A percentile compares a stretch with the other conserved stretches of the same genome.
These are phyloP conservation scores for Suillus subalutaceus DNA, from an alignment of 768 basidiomycete genomes.

Conservation along the genomic window DNA sequence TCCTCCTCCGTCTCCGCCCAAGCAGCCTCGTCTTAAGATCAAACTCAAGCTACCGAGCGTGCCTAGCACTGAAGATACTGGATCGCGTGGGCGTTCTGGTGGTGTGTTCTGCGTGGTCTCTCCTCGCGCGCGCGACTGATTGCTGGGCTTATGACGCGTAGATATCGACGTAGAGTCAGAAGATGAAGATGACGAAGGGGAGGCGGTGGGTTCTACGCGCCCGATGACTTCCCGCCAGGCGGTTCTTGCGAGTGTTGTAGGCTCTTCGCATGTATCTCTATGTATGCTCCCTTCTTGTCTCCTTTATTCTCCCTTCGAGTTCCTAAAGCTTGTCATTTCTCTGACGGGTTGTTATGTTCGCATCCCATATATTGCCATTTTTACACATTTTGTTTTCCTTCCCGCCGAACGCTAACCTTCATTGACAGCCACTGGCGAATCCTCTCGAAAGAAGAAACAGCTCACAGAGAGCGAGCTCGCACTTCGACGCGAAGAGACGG, in stretches of 20 bases:
- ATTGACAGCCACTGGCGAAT: constrained; percentile 14
- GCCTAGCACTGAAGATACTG: constrained; percentile 36
- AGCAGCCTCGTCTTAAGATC: constrained; percentile 57
- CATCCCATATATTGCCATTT: background rate
- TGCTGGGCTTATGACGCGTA: constrained; percentile 15
- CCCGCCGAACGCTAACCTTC: background rate
- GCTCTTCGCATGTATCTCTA: constrained; percentile 69
- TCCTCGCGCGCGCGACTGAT: background rate
- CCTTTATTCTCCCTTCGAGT: background rate
- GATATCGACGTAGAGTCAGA: constrained; percentile 47
- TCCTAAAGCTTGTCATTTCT: background rate
- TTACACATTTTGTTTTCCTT: background rate
- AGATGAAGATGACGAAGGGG: constrained; percentile 45
- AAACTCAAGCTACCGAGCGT: constrained; percentile 56
- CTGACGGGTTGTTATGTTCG: background rate
- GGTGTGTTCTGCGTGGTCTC: constrained; percentile 16
- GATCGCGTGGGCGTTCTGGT: constrained; percentile 31
- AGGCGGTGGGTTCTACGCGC: constrained; percentile 29
- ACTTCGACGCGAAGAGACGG: constrained; percentile 76
- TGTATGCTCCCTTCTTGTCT: constrained; percentile 34
- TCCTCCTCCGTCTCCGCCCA: constrained; percentile 31
- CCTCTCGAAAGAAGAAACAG: constrained; percentile 57
- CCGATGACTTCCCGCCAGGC: constrained; percentile 68
- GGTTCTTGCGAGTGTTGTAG: constrained; percentile 69
- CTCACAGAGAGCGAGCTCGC: constrained; percentile 76